Evolutionary conservation across 306 rosid species (phyloP), one percentile per base, ranked within the genome.

Genomic region (Cucurbita maxima): DNA sequence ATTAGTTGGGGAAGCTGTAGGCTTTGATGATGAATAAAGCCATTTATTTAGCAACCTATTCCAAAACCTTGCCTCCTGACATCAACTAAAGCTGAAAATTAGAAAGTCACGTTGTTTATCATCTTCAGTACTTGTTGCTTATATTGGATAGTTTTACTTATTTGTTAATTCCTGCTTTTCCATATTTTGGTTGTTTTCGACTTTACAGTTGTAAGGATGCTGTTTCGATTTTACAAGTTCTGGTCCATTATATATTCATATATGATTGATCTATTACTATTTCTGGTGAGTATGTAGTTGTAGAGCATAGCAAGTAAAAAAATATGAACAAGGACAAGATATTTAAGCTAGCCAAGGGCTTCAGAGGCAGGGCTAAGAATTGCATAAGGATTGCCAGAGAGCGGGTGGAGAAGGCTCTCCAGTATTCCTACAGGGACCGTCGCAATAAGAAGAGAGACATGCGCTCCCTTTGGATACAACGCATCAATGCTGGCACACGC

Each of bases 331-430:
- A 90, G 86, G 85, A 83, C 36, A 89, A 90, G 87, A 77, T 94
- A 63, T 89, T 90, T 78, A 85, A 94, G 92, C 82, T 94, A 1
- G 97, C 98, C 5, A 94, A 90, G 90, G 98, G 98, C 63, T 94
- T 90, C 80, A 82, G 97, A 75, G 98, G 98, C 34, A 87, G 98
- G 85, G 98, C 98, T 57, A 94, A 90, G 86, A 90, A 94, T 78
- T 94, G 98, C 84, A 89, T 94, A 74, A 85, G 96, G 86, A 90
- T 90, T 76, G 92, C 98, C 8, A 87, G 97, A 81, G 98, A 94
- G 85, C 87, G 98, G 70, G 97, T 94, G 69, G 98, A 94, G 82
- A 94, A 94, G 88, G 98, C 97, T 30, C 86, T 94, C 89, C 98
- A 90, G 81, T 90, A 94, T 83, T 89, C 98, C 25, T 94, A 94